Conservation (phyloP, 805 yeast genomes). For the Pichia phayaonensis region DNA sequence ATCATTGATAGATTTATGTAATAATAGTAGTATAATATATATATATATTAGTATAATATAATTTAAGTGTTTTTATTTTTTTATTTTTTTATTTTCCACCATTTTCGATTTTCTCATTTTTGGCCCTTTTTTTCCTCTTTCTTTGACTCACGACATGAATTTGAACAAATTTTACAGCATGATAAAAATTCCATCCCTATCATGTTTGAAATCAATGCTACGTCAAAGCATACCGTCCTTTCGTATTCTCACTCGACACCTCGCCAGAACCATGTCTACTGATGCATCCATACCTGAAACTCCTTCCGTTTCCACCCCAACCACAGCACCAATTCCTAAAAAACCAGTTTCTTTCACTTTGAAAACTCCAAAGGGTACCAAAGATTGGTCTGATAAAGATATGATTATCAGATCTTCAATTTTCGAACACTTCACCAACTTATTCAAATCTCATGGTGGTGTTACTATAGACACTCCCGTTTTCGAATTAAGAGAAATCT, state of each 20-base stretch:
- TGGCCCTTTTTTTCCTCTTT: not conserved
- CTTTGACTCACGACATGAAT: not conserved
- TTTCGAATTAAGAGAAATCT: constrained; percentile 88
- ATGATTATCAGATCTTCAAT: constrained; percentile 91
- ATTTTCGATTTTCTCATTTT: not conserved
- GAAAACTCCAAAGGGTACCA: constrained; percentile 95
- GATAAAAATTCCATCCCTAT: too few relatives aligned
- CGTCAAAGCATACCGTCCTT: not conserved
- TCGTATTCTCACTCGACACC: not conserved
- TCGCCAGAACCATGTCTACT: not conserved
- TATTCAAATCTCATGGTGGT: constrained; percentile 96
- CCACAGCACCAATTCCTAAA: not conserved
- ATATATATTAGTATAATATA: not conserved
- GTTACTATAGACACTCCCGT: constrained; percentile 98
- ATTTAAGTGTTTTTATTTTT: not conserved
- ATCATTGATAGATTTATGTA: constrained; percentile 3
- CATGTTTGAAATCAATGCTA: not conserved
- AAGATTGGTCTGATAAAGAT: constrained; percentile 98
- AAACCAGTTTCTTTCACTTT: constrained; percentile 43
- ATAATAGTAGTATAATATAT: not conserved
- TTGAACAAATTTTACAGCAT: not conserved
- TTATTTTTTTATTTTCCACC: not conserved
- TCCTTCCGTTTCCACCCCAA: not conserved
- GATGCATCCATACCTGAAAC: not conserved
- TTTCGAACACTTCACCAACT: constrained; percentile 58